These are phyloP conservation scores for Acanthamoeba sp. DNA, from an alignment of 208 protist genomes.

Conservation along the genomic window DNA sequence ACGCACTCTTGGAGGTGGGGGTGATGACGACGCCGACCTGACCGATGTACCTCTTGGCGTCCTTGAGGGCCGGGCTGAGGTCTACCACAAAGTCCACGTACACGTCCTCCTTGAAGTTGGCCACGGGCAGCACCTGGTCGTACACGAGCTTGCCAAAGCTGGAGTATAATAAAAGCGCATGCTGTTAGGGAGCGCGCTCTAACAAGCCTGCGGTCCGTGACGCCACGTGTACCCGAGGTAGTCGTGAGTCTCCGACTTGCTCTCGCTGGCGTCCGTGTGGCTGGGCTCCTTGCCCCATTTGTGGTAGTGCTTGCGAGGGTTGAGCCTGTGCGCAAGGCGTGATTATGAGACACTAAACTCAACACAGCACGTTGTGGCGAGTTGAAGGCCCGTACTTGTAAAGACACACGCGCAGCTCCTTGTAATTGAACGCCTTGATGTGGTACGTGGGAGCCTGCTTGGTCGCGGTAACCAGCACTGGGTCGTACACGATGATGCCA, in stretches of 20 bases:
- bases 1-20: slow-evolving; percentile 50
- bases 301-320: slow-evolving; percentile 56
- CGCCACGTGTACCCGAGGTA: slow-evolving; percentile 64
- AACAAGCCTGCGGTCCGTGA: neutral
- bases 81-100: slow-evolving; percentile 73
- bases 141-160: slow-evolving; percentile 71
- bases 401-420: slow-evolving; percentile 71
- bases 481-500: slow-evolving; percentile 72
- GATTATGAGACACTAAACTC: neutral
- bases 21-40: slow-evolving; percentile 72
- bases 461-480: slow-evolving; percentile 50
- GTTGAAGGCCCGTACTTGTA: slow-evolving; percentile 69
- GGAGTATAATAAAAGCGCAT: no score
- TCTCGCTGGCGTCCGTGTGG: slow-evolving; percentile 26
- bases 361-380: neutral
- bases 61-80: slow-evolving; percentile 58
- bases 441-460: slow-evolving; percentile 61
- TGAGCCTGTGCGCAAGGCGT: neutral
- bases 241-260: slow-evolving; percentile 63
- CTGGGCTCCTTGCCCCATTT: slow-evolving; percentile 69
- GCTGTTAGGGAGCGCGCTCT: neutral
- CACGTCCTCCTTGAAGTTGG: slow-evolving; percentile 68
- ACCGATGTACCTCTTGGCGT: slow-evolving; percentile 18
- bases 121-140: slow-evolving; percentile 31
- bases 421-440: slow-evolving; percentile 74